Conservation (phyloP, 177 flowering plant species). For the Vitis hybrid region DNA sequence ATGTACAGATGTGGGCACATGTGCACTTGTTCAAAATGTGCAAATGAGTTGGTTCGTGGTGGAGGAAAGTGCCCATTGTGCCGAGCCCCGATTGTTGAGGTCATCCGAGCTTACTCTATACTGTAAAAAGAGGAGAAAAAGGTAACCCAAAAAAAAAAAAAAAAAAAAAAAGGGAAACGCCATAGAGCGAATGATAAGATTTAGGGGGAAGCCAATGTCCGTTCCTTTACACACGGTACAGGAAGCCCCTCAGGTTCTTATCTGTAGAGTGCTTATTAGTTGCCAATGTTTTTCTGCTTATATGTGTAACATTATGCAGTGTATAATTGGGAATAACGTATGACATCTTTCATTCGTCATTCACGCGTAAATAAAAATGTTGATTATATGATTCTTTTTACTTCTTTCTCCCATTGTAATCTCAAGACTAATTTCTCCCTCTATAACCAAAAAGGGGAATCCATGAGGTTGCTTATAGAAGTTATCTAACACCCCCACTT, state of each 20-base stretch:
- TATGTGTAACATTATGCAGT: constrained; percentile 20
- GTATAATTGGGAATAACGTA: constrained; percentile 36
- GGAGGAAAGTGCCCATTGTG: constrained; percentile 86
- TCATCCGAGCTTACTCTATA: constrained; percentile 76
- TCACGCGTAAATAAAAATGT: constrained; percentile 36
- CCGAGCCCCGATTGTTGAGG: constrained; percentile 82
- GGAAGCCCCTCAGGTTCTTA: constrained; percentile 12
- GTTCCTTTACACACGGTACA: constrained; percentile 1
- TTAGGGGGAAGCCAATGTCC: background rate
- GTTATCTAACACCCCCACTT: too few species aligned
- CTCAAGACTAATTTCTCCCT: too few species aligned
- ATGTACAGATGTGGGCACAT: constrained; percentile 78
- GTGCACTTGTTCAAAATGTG: constrained; percentile 85
- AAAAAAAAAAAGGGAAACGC: background rate
- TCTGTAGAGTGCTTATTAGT: constrained; percentile 22
- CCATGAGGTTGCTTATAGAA: too few species aligned
- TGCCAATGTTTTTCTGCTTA: constrained; percentile 31
- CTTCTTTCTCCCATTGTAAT: background rate
- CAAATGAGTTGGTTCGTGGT: constrained; percentile 71
- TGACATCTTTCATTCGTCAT: constrained; percentile 32
- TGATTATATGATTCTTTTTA: constrained; percentile 14
- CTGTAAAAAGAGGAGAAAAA: constrained; percentile 36
- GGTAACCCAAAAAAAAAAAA: background rate
- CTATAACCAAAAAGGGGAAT: too few species aligned
- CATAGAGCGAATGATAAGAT: constrained; percentile 14